A percentile compares a stretch with the other conserved stretches of the same genome.
Evolutionary conservation across 2,329 filamentous ascomycete species (phyloP).

Genomic region (Colletotrichum endophyticum): DNA sequence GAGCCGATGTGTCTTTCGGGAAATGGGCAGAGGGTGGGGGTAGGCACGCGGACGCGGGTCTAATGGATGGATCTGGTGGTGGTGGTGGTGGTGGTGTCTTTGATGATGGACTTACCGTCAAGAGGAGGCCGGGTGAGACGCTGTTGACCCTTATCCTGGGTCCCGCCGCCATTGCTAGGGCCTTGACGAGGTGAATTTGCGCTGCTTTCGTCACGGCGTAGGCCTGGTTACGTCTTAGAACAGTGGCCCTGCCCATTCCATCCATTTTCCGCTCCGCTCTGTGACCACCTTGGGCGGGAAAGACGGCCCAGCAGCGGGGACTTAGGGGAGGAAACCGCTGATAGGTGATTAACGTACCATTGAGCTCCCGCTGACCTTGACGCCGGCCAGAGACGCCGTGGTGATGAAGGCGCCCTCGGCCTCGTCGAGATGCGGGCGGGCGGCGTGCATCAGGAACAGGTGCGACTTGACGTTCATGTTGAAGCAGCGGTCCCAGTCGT

Average conservation of each 20-base stretch:
- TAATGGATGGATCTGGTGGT: background rate
- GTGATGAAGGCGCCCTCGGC: slow-evolving; percentile 64
- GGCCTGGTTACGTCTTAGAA: slow-evolving; percentile 46
- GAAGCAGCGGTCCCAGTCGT: slow-evolving; percentile 53
- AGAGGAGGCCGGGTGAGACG: slow-evolving; percentile 58
- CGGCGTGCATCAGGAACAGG: slow-evolving; percentile 51
- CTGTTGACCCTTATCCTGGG: slow-evolving; percentile 64
- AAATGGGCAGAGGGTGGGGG: background rate
- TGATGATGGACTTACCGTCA: slow-evolving; percentile 42
- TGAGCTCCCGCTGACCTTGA: slow-evolving; percentile 66
- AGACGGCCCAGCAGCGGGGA: background rate
- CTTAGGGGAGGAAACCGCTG: background rate
- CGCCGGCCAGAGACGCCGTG: slow-evolving; percentile 68
- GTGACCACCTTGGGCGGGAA: background rate
- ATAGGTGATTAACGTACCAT: slow-evolving; percentile 40
- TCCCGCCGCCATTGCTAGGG: slow-evolving; percentile 55
- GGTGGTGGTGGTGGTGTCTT: background rate
- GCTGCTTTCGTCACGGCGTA: slow-evolving; percentile 82
- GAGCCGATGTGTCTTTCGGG: background rate
- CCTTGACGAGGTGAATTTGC: slow-evolving; percentile 63
- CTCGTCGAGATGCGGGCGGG: slow-evolving; percentile 47
- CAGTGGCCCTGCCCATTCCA: background rate
- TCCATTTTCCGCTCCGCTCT: background rate
- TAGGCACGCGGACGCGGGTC: background rate
- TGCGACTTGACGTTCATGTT: slow-evolving; percentile 57